Base-by-base conservation (phyloP, 495 filamentous ascomycete genomes). In the Darksidea phi region DNA sequence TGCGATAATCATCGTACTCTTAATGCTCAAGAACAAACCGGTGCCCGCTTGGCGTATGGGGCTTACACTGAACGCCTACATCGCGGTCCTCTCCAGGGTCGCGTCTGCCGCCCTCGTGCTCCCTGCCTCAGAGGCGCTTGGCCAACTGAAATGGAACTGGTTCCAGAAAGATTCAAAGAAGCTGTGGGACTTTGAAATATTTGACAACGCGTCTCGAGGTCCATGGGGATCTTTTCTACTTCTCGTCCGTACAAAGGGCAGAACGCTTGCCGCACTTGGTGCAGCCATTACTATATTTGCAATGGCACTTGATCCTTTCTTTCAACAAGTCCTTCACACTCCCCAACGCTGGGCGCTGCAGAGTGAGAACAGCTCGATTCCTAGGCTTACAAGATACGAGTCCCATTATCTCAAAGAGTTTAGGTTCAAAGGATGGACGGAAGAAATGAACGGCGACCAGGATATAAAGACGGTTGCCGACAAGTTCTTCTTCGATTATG, bases 111-210 rank as follows among this genome's bases (percentile, higher is more conserved):
- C 49, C 32, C 58, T 66, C 24, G 4, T 61, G 15, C 34, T 59
- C 10, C 62, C 62, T 18, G 34, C 41, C 11, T 42, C 50, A 6
- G 50, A 62, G 26, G 59, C 59, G 2, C 32, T 62, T 11, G 59
- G 59, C n/a, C 59, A 62, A 38, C 36, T 62, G 53, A 62, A 62
- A 26, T 59, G 55, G 55, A 52, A 13, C 24, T 59, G 55, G 59
- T 60, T 60, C 37, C 37, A 26, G 26, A 20, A 24, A 12, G 25
- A 58, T n/a, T 47, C 51, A 15, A 55, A 48, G 24, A 62, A 56
- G 28, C 26, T 62, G 32, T 34, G 17, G 34, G 59, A 62, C 42
- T 62, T 62, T 46, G 59, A 62, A 38, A 55, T 46, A 32, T 52
- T 52, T 21, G 49, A 52, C 28, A 52, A 52, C 28, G 49, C 49